Evolutionary conservation across 345 rosid genomes (phyloP).

Genomic region (Salix arbutifolia): DNA sequence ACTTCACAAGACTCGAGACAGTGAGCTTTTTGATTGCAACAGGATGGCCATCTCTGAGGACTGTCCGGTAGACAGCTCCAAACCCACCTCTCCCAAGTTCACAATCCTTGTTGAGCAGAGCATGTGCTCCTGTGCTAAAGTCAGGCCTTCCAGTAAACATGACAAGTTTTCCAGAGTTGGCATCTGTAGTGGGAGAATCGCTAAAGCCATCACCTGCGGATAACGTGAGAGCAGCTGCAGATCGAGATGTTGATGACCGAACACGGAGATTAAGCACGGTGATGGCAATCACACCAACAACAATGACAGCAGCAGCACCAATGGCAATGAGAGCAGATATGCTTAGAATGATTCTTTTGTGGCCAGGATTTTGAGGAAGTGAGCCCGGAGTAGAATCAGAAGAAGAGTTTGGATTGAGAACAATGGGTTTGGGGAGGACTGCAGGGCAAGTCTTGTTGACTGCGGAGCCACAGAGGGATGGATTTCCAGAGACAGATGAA

Average conservation of each 20-base stretch:
- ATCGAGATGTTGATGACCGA: conserved; percentile 52
- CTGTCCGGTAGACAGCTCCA: conserved; percentile 88
- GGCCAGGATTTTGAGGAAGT: conserved; percentile 35
- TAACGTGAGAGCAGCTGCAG: conserved; percentile 63
- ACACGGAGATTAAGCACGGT: conserved; percentile 85
- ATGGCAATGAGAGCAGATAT: conserved; percentile 92
- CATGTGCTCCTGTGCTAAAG: conserved; percentile 86
- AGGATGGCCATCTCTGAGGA: conserved; percentile 65
- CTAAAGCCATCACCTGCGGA: conserved; percentile 84
- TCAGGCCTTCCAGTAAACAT: conserved; percentile 97
- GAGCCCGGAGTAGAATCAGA: conserved; percentile 38
- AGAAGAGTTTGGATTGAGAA: conserved; percentile 75
- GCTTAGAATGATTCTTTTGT: conserved; percentile 79
- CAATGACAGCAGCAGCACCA: conserved; percentile 94
- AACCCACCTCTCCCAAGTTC: conserved; percentile 98
- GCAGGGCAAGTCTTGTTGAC: conserved; percentile 83
- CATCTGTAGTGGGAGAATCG: conserved; percentile 73
- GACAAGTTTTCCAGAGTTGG: conserved; percentile 96
- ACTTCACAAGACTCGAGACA: conserved; percentile 91
- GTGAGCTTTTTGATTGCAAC: conserved; percentile 98
- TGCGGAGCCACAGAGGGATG: conserved; percentile 77
- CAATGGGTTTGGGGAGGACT: conserved; percentile 85
- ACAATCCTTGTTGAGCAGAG: conserved; percentile 91
- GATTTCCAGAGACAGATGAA: conserved; percentile 63
- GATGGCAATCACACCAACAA: conserved; percentile 85